phyloP scores from a whole-genome alignment of 2,329 filamentous ascomycete genomes.

The Alternaria ethzedia region DNA sequence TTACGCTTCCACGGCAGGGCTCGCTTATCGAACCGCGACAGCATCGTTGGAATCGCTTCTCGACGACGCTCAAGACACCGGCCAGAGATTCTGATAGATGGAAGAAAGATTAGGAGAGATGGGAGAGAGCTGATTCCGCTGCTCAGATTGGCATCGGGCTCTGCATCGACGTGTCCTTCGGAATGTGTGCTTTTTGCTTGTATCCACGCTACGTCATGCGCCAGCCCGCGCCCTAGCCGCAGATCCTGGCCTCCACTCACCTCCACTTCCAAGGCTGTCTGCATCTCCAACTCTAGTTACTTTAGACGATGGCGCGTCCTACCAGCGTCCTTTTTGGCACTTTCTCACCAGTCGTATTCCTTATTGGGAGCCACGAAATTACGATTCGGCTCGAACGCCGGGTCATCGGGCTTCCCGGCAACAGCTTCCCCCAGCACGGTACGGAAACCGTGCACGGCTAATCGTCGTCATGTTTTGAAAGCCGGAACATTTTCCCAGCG shows the following conservation, averaged over 20 bases:
- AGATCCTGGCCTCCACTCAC: neutral
- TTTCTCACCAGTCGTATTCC: neutral
- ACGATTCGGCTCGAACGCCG: neutral
- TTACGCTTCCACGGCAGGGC: neutral
- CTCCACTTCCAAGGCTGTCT: neutral
- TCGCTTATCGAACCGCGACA: slow-evolving; percentile 3
- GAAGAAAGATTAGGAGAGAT: neutral
- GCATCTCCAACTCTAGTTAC: neutral
- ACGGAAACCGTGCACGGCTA: neutral
- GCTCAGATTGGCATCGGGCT: neutral
- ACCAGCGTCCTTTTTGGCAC: slow-evolving; percentile 1
- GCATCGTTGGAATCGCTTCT: neutral
- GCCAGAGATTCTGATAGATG: neutral
- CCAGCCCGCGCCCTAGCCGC: neutral
- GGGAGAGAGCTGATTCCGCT: neutral
- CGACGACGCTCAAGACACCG: neutral
- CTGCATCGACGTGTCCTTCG: neutral
- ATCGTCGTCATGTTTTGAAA: neutral
- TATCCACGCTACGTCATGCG: slow-evolving; percentile 5
- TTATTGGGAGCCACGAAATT: neutral
- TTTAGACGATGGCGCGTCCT: neutral
- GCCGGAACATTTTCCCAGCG: neutral
- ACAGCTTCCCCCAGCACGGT: neutral
- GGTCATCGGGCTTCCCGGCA: neutral
- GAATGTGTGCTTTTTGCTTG: slow-evolving; percentile 2